phyloP scores from a whole-genome alignment of 2,329 filamentous ascomycete species.

The Trichocomaceae sp. region DNA sequence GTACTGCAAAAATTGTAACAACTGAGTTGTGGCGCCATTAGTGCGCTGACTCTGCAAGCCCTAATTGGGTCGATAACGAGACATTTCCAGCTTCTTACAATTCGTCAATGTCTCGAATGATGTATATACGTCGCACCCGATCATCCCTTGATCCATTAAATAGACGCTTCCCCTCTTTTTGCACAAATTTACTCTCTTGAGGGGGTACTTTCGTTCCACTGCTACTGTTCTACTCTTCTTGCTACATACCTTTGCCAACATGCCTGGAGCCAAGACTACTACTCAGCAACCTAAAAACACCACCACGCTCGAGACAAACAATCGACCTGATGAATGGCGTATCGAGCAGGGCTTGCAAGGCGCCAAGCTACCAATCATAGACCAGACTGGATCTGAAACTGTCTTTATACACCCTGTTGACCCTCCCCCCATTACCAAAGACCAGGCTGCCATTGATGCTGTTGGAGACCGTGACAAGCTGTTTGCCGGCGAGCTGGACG shows the following conservation, averaged over 20 bases:
- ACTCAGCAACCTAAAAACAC: not conserved
- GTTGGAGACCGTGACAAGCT: conserved; percentile 35
- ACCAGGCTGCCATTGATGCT: conserved; percentile 37
- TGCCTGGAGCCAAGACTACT: not conserved
- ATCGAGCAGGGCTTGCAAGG: conserved; percentile 48
- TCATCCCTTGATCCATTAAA: too few species aligned
- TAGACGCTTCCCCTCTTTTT: too few species aligned
- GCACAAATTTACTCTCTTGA: too few species aligned
- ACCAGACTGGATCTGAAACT: conserved; percentile 39
- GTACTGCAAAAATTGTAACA: too few species aligned
- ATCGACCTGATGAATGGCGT: conserved; percentile 47
- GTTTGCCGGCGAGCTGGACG: conserved; percentile 40
- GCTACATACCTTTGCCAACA: not conserved
- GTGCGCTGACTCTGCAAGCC: too few species aligned
- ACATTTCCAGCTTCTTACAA: too few species aligned
- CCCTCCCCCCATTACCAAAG: conserved; percentile 29
- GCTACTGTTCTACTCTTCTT: too few species aligned
- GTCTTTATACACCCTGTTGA: conserved; percentile 21
- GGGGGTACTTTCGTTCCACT: too few species aligned
- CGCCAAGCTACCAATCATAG: conserved; percentile 42
- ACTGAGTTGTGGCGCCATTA: too few species aligned
- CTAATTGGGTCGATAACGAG: too few species aligned
- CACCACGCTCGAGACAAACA: conserved; percentile 11
- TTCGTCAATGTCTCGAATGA: too few species aligned
- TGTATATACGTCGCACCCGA: too few species aligned